These are phyloP conservation scores for Colletotrichum sansevieriae DNA, from an alignment of 2,329 filamentous ascomycete genomes.

Conservation along the genomic window DNA sequence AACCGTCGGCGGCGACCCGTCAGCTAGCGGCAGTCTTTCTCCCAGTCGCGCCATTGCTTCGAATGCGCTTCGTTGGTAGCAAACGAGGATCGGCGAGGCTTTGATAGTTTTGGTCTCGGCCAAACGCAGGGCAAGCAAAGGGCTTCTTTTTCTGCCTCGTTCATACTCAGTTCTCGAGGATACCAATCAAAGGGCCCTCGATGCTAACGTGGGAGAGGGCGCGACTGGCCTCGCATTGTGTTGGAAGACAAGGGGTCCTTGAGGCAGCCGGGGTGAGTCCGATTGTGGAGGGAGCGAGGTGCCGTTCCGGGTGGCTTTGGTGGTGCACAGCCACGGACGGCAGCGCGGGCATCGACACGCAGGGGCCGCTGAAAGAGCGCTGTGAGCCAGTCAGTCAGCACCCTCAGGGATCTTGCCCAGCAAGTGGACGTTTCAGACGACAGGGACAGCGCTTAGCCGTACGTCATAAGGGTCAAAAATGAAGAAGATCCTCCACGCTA, in stretches of 20 bases:
- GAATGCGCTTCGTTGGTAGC: constrained; percentile 2
- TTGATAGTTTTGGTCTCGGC: neutral
- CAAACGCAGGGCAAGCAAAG: neutral
- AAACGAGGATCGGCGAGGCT: neutral
- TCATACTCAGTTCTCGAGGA: neutral
- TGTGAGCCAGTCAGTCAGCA: constrained; percentile 23
- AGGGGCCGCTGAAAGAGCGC: constrained; percentile 4
- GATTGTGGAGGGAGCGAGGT: neutral
- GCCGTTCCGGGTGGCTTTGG: constrained; percentile 14
- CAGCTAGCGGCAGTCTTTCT: neutral
- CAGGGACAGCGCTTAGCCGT: constrained; percentile 35
- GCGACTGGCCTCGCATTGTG: neutral
- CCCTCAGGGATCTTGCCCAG: constrained; percentile 35
- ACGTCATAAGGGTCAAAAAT: constrained; percentile 34
- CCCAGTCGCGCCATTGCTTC: neutral
- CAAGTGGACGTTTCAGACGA: constrained; percentile 36
- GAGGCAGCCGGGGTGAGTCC: neutral
- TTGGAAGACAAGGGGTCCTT: neutral
- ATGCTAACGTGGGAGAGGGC: neutral
- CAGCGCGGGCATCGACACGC: constrained; percentile 4
- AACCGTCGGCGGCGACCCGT: no score
- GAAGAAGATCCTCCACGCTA: constrained; percentile 6
- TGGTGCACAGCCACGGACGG: constrained; percentile 34
- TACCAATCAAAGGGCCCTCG: neutral
- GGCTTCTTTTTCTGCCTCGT: neutral